Evolutionary conservation across 2,329 filamentous ascomycete species (phyloP).

Genomic region (Penicillium sclerotiorum): DNA sequence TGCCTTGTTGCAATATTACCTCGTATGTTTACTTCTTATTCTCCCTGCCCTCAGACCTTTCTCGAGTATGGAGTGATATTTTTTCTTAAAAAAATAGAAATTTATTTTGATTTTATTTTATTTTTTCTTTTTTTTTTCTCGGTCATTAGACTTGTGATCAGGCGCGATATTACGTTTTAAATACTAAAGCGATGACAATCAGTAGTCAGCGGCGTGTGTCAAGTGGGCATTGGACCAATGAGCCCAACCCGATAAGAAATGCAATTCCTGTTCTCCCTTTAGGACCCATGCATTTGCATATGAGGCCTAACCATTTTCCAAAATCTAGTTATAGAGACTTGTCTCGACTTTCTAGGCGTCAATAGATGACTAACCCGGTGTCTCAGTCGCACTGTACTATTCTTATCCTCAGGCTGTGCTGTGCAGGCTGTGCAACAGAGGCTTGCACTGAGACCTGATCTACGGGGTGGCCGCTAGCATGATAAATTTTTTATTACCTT

Average conservation of each 20-base stretch:
- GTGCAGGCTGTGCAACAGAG: no score
- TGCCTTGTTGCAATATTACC: constrained; percentile 9
- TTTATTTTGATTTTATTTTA: neutral
- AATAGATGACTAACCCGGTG: constrained; percentile 10
- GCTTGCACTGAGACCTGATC: constrained; percentile 10
- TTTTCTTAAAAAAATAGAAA: no score
- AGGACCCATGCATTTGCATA: constrained; percentile 8
- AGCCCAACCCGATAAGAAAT: constrained; percentile 30
- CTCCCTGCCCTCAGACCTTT: neutral
- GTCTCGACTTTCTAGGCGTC: constrained; percentile 9
- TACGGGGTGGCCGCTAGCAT: constrained; percentile 1
- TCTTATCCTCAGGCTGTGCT: constrained; percentile 14
- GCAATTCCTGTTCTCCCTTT: constrained; percentile 14
- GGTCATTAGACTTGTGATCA: neutral
- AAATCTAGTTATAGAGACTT: neutral
- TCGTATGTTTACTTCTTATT: constrained; percentile 1
- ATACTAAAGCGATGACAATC: constrained; percentile 6
- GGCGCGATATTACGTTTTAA: constrained; percentile 11
- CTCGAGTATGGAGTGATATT: neutral
- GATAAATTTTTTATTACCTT: no score
- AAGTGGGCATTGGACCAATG: constrained; percentile 29
- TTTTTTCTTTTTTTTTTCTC: neutral
- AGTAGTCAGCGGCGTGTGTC: constrained; percentile 39
- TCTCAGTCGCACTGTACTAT: constrained; percentile 13
- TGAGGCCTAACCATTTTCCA: no score